phyloP scores from a whole-genome alignment of 495 filamentous ascomycete species.

The Immersiella caudata region DNA sequence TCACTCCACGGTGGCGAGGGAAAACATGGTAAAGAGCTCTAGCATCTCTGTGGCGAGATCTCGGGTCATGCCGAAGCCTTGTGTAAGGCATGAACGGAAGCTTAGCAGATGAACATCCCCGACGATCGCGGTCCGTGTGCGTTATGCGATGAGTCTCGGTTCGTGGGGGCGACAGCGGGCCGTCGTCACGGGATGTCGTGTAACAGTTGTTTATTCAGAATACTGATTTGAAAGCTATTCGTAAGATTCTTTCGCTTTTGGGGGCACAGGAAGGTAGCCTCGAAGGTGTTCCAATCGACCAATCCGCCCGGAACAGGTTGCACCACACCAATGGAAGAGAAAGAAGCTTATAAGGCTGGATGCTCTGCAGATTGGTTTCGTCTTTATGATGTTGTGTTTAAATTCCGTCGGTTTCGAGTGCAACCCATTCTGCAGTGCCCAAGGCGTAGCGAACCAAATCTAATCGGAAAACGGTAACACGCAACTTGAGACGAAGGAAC shows the following conservation, averaged over 20 bases:
- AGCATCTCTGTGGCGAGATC: background rate
- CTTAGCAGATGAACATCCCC: background rate
- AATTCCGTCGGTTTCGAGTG: too few species aligned
- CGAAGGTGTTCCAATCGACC: background rate
- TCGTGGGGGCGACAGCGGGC: background rate
- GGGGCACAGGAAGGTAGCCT: background rate
- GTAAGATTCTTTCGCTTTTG: constrained; percentile 3
- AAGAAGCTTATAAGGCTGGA: too few species aligned
- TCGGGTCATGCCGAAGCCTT: background rate
- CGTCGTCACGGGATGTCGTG: background rate
- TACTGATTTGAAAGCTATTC: constrained; percentile 3
- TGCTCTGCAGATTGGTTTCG: too few species aligned
- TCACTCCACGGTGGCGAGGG: background rate
- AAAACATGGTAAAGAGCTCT: background rate
- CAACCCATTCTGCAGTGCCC: too few species aligned
- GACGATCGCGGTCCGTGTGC: background rate
- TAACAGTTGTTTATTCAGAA: background rate
- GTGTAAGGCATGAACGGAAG: background rate
- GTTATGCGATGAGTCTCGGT: background rate
- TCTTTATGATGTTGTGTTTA: too few species aligned
- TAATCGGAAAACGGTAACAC: too few species aligned
- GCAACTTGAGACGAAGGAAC: too few species aligned
- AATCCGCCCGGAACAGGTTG: background rate
- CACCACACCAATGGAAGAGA: too few species aligned
- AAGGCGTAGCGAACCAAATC: too few species aligned